phyloP scores from a whole-genome alignment of 2,329 filamentous ascomycete species.

The Penicillium sp. region DNA sequence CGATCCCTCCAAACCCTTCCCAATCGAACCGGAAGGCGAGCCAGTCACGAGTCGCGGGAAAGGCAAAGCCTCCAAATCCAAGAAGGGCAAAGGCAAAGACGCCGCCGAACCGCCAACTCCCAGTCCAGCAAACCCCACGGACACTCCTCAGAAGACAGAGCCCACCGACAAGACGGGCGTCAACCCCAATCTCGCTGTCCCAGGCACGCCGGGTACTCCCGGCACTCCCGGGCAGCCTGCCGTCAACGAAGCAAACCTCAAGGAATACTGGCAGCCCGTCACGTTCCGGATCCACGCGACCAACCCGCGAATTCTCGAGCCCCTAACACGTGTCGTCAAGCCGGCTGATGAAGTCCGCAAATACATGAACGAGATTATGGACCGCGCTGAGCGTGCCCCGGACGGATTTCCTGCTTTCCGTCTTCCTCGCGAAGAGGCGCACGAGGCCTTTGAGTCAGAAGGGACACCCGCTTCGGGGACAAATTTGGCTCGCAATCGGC shows the following conservation, averaged over 20 bases:
- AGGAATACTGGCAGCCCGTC: constrained; percentile 52
- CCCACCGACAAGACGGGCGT: constrained; percentile 10
- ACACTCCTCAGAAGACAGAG: constrained; percentile 16
- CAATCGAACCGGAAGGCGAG: constrained; percentile 34
- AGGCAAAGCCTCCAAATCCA: constrained; percentile 37
- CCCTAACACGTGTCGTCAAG: constrained; percentile 57
- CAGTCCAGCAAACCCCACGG: constrained; percentile 19
- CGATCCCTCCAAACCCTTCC: constrained; percentile 38
- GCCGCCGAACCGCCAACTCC: constrained; percentile 5
- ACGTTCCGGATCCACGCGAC: constrained; percentile 58
- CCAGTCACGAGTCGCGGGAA: constrained; percentile 28
- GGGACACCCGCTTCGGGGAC: constrained; percentile 22
- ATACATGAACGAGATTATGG: constrained; percentile 59
- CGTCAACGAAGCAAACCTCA: constrained; percentile 28
- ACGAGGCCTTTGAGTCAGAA: constrained; percentile 30
- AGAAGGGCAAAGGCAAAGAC: constrained; percentile 32
- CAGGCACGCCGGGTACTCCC: constrained; percentile 6
- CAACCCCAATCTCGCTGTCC: constrained; percentile 6
- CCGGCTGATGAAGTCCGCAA: constrained; percentile 52
- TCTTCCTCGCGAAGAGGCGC: constrained; percentile 47
- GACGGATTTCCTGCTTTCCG: constrained; percentile 56
- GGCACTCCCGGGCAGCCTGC: constrained; percentile 9
- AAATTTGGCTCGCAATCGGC: constrained; percentile 18
- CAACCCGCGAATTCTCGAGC: constrained; percentile 53
- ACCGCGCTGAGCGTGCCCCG: constrained; percentile 55